Percentiles rank a stretch among this genome's conserved stretches.
phyloP scores from a whole-genome alignment of 2,329 filamentous ascomycete species.

The Fusarium setosum region DNA sequence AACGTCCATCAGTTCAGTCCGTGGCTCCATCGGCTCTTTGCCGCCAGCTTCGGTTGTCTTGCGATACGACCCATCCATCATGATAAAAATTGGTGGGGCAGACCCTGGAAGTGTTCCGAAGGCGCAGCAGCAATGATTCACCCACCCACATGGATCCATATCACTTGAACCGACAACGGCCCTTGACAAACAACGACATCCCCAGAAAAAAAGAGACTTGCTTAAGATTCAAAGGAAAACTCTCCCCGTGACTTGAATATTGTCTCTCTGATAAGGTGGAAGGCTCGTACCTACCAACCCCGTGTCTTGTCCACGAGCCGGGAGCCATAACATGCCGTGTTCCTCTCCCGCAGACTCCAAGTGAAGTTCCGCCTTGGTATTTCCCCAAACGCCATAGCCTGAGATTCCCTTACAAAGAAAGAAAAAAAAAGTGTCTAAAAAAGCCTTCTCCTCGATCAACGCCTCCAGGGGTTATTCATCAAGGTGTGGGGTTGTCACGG shows the following conservation, averaged over 20 bases:
- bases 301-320: slow-evolving; percentile 2
- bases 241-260: slow-evolving; percentile 2
- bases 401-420: slow-evolving; percentile 32
- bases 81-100: slow-evolving; percentile 24
- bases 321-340: slow-evolving; percentile 31
- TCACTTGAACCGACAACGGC: slow-evolving; percentile 7
- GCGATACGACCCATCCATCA: background rate
- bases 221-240: slow-evolving; percentile 8
- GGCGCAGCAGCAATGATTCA: slow-evolving; percentile 34
- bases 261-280: background rate
- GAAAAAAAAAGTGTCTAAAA: slow-evolving; percentile 24
- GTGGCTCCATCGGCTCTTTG: background rate
- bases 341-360: slow-evolving; percentile 18
- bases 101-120: slow-evolving; percentile 18
- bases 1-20: background rate
- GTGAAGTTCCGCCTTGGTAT: slow-evolving; percentile 45
- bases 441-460: slow-evolving; percentile 14
- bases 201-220: slow-evolving; percentile 1
- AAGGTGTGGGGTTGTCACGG: slow-evolving; percentile 86
- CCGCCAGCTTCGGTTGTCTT: background rate
- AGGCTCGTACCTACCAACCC: slow-evolving; percentile 2
- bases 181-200: slow-evolving; percentile 1
- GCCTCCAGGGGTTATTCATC: slow-evolving; percentile 5
- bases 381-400: slow-evolving; percentile 47
- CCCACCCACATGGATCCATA: slow-evolving; percentile 11